Evolutionary conservation across 2,329 filamentous ascomycete genomes (phyloP), one percentile per base, ranked within the genome.

Genomic region (Ophiostoma quercus): DNA sequence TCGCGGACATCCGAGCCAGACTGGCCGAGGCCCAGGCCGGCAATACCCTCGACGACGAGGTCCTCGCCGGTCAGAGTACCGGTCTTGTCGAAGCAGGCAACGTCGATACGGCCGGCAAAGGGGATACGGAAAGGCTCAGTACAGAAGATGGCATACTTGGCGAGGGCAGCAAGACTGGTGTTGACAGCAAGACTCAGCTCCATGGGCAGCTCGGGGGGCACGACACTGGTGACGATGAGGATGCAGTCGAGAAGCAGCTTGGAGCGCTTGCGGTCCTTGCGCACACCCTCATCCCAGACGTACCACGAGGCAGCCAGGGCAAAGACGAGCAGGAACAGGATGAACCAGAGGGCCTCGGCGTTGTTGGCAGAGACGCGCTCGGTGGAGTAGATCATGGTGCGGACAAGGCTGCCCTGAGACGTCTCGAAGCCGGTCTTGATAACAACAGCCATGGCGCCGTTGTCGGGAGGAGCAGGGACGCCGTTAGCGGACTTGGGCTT

Each of bases 311-410:
- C 95, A 70, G 95, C 96, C 78, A 99, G 87, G 75, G 96, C 96
- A 81, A 99, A 99, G 75, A 98, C 87, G 69, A 97, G 87, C 37
- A 99, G 86, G 85, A 99, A 99, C 71, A 99, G 85, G 74, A 99
- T 99, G 83, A 99, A 99, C 72, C 96, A 85, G n/a, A 99, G 82
- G 1, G 95, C 95, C 80, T 99, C 95, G 63, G 90, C 89, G 77
- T 99, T 98, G 82, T 97, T 97, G 75, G 95, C 95, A n/a, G 94
- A 98, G 32, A 99, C 94, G 74, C 94, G 92, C 80, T 99, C 95
- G 1, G 95, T 99, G 1, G 96, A 97, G 83, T 97, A 99, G 77
- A 99, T 99, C 95, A 99, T 99, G 74, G 95, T 99, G 73, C 95
- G 91, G 72, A 99, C 95, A 71, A 99, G 87, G 79, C 93, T 97